A percentile compares a stretch with the other conserved stretches of the same genome.
Conservation (phyloP, 208 protist species). For the Blastocrithidia nonstop region DNA sequence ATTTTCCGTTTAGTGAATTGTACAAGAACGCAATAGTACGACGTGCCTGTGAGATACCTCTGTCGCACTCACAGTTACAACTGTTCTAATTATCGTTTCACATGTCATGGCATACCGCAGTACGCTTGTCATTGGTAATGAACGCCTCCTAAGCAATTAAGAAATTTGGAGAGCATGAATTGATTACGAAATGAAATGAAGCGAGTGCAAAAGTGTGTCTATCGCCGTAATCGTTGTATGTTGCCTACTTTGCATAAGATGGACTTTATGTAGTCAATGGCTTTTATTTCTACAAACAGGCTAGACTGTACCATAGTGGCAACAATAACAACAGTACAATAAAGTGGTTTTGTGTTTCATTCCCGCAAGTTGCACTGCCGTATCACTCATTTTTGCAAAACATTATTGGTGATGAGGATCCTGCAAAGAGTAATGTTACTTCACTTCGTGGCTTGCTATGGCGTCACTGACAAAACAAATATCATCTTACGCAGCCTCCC, state of each 20-base stretch:
- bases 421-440: constrained; percentile 9
- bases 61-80: constrained; percentile 21
- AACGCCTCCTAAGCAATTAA: constrained; percentile 47
- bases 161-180: constrained; percentile 16
- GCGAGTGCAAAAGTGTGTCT: constrained; percentile 31
- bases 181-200: constrained; percentile 28
- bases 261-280: constrained; percentile 77
- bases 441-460: constrained; percentile 37
- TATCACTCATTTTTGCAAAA: constrained; percentile 36
- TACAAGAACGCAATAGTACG: constrained; percentile 55
- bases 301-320: constrained; percentile 26
- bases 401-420: constrained; percentile 56
- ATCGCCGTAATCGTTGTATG: constrained; percentile 38
- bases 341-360: constrained; percentile 51
- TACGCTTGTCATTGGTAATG: constrained; percentile 44
- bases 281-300: constrained; percentile 44
- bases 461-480: constrained; percentile 32
- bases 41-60: constrained; percentile 22
- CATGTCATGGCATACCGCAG: constrained; percentile 40
- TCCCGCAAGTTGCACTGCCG: constrained; percentile 26
- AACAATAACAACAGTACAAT: background rate
- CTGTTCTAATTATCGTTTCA: constrained; percentile 39
- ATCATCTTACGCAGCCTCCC: constrained; percentile 37
- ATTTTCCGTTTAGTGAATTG: constrained; percentile 30
- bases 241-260: constrained; percentile 38